Evolutionary conservation across 352 stramenopile species (phyloP).

Genomic region (Phytophthora citricola): DNA sequence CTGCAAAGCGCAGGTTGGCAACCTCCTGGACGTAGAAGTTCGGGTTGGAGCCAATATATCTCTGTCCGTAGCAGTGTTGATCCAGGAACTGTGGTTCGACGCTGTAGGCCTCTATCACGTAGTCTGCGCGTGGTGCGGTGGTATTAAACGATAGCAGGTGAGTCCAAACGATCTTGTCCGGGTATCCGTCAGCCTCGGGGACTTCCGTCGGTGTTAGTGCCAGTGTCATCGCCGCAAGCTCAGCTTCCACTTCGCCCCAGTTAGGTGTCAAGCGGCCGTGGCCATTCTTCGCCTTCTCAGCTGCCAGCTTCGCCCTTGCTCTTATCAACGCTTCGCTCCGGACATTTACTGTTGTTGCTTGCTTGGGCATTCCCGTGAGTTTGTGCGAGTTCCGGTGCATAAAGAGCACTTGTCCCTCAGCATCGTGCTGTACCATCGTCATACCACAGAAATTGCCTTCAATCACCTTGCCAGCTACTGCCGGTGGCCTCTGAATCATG

Average conservation of each 20-base stretch:
- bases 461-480: conserved; percentile 42
- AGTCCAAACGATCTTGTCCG: conserved; percentile 64
- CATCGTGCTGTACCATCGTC: conserved; percentile 57
- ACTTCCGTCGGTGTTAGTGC: conserved; percentile 1
- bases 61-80: conserved; percentile 68
- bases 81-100: conserved; percentile 41
- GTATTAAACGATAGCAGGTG: conserved; percentile 70
- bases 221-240: conserved; percentile 20
- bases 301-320: conserved; percentile 22
- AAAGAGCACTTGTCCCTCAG: conserved; percentile 50
- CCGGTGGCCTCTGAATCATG: conserved; percentile 56
- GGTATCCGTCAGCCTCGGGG: conserved; percentile 25
- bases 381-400: conserved; percentile 64
- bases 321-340: conserved; percentile 12
- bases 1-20: conserved; percentile 29
- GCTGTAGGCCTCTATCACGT: conserved; percentile 59
- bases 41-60: conserved; percentile 31
- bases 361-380: conserved; percentile 28
- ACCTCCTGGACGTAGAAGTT: conserved; percentile 43
- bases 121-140: conserved; percentile 37
- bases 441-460: conserved; percentile 53
- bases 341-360: neutral
- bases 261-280: conserved; percentile 19
- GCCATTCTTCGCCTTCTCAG: conserved; percentile 7
- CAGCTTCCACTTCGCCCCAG: conserved; percentile 23